These are phyloP conservation scores for Phyllosticta ampelicida DNA, from an alignment of 2,329 filamentous ascomycete species.

Conservation along the genomic window DNA sequence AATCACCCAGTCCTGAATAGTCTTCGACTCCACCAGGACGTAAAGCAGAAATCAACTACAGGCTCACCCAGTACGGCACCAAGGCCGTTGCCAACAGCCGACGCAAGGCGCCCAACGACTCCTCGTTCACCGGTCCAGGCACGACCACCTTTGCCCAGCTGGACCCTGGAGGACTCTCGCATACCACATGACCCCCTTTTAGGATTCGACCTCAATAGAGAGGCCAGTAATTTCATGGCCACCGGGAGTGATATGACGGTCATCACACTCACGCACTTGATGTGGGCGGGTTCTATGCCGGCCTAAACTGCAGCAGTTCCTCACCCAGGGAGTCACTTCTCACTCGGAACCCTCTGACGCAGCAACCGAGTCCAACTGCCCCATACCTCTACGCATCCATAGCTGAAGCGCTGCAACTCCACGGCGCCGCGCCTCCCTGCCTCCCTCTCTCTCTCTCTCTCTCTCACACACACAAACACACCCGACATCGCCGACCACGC, in stretches of 20 bases:
- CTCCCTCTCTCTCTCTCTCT: too few species aligned
- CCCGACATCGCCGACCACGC: slow-evolving; percentile 18
- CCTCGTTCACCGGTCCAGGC: slow-evolving; percentile 16
- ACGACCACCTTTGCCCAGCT: slow-evolving; percentile 25
- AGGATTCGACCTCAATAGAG: slow-evolving; percentile 23
- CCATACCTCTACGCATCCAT: slow-evolving; percentile 27
- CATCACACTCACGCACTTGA: slow-evolving; percentile 25
- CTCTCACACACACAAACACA: slow-evolving; percentile 22
- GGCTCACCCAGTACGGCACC: slow-evolving; percentile 21
- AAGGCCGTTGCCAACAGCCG: slow-evolving; percentile 22
- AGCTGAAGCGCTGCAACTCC: slow-evolving; percentile 29
- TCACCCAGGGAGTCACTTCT: slow-evolving; percentile 17
- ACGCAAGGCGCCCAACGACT: slow-evolving; percentile 9
- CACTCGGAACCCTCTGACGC: slow-evolving; percentile 12
- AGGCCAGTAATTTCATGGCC: slow-evolving; percentile 25
- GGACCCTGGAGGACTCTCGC: slow-evolving; percentile 22
- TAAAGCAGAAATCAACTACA: too few species aligned
- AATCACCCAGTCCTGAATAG: too few species aligned
- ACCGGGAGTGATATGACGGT: slow-evolving; percentile 27
- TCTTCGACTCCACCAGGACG: too few species aligned
- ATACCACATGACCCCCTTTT: slow-evolving; percentile 20
- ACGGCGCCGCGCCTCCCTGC: slow-evolving; percentile 25
- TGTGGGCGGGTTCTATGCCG: slow-evolving; percentile 22
- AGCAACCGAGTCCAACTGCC: slow-evolving; percentile 19
- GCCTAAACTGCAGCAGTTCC: slow-evolving; percentile 13